Evolutionary conservation across 495 filamentous ascomycete genomes (phyloP).

Genomic region (Gamarada debralockiae): DNA sequence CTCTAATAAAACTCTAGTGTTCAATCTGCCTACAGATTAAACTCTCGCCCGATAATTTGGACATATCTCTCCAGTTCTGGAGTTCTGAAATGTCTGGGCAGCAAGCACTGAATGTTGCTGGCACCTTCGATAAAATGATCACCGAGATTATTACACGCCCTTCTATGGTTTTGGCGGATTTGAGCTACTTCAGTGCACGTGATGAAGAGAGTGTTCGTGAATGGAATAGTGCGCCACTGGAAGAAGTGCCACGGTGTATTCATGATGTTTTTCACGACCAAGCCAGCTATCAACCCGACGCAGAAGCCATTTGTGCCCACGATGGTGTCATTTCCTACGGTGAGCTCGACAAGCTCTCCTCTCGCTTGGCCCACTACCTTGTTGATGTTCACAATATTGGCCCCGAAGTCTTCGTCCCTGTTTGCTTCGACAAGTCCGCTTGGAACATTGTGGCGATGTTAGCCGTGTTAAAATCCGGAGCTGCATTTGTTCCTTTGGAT

Average conservation of each 20-base stretch:
- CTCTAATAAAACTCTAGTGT: too few species aligned
- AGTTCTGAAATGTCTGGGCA: too few species aligned
- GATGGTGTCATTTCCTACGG: slow-evolving; percentile 32
- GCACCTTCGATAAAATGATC: not conserved
- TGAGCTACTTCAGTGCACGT: not conserved
- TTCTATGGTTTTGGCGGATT: not conserved
- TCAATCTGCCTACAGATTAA: too few species aligned
- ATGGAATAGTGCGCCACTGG: not conserved
- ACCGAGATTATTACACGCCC: not conserved
- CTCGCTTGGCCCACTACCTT: not conserved
- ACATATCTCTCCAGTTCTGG: too few species aligned
- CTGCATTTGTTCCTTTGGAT: slow-evolving; percentile 45
- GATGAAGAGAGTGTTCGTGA: not conserved
- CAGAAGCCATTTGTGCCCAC: slow-evolving; percentile 30
- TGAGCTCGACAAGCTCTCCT: not conserved
- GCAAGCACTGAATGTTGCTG: not conserved
- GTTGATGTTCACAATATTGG: not conserved
- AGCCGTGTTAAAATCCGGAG: slow-evolving; percentile 40
- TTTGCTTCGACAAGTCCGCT: slow-evolving; percentile 40
- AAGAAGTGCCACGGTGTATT: not conserved
- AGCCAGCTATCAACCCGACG: not conserved
- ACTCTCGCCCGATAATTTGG: not conserved
- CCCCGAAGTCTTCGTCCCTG: not conserved
- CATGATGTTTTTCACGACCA: slow-evolving; percentile 3
- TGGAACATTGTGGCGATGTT: slow-evolving; percentile 36